Conservation (phyloP, 2,329 filamentous ascomycete species). For the Pseudogymnoascus sp. region DNA sequence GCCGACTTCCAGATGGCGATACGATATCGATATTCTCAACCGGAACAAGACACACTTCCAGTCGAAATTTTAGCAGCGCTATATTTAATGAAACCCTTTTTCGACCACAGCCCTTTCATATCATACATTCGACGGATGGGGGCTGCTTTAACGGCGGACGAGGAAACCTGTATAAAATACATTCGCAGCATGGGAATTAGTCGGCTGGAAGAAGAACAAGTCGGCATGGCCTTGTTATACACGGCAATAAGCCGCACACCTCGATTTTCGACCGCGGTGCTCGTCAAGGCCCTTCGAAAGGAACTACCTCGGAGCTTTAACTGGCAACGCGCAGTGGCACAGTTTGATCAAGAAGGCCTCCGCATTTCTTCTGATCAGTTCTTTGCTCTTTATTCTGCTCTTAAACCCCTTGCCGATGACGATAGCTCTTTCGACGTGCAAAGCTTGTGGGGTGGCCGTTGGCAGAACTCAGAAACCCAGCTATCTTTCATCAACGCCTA, state of each 20-base stretch:
- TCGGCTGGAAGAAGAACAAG: conserved; percentile 70
- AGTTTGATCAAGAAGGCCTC: conserved; percentile 72
- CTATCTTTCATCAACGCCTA: conserved; percentile 91
- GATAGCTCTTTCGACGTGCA: conserved; percentile 69
- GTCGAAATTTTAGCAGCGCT: conserved; percentile 62
- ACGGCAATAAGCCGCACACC: conserved; percentile 50
- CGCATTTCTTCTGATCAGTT: conserved; percentile 75
- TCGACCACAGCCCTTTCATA: conserved; percentile 49
- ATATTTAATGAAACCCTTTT: conserved; percentile 58
- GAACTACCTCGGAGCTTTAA: conserved; percentile 55
- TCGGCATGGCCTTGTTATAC: conserved; percentile 70
- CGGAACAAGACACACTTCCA: conserved; percentile 56
- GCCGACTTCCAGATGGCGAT: conserved; percentile 55
- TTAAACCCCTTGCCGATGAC: conserved; percentile 61
- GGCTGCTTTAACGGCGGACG: conserved; percentile 62
- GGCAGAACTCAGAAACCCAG: conserved; percentile 80
- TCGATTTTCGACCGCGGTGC: conserved; percentile 41
- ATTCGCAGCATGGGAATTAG: conserved; percentile 46
- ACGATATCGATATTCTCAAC: conserved; percentile 62
- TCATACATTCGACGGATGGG: conserved; percentile 68
- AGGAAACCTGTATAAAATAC: conserved; percentile 54
- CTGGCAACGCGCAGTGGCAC: conserved; percentile 64
- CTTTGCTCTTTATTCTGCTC: conserved; percentile 66
- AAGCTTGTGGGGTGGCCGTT: conserved; percentile 78
- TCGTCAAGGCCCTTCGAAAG: conserved; percentile 56